A percentile compares a stretch with the other conserved stretches of the same genome.
Evolutionary conservation across 2,329 filamentous ascomycete genomes (phyloP).

Genomic region (Fusarium nematophilum): DNA sequence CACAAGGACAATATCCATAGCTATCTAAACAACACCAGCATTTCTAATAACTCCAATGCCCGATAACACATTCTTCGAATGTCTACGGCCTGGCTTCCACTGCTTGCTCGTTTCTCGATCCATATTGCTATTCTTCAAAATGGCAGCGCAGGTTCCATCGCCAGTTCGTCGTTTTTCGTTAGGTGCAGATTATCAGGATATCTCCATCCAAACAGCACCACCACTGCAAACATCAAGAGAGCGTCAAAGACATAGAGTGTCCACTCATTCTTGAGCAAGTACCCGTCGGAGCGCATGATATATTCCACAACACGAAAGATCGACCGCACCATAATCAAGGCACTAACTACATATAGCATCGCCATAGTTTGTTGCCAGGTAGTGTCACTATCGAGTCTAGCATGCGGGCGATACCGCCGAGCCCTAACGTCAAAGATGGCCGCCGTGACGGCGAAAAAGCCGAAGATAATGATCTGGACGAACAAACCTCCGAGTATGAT

Average conservation of each 20-base stretch:
- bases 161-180: too few species aligned
- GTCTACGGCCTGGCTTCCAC: too few species aligned
- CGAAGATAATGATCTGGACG: conserved; percentile 66
- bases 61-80: too few species aligned
- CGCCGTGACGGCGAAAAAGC: conserved; percentile 60
- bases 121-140: too few species aligned
- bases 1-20: too few species aligned
- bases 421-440: conserved; percentile 54
- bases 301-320: conserved; percentile 14
- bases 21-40: too few species aligned
- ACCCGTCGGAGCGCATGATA: conserved; percentile 7
- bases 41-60: too few species aligned
- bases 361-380: conserved; percentile 48
- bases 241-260: conserved; percentile 15
- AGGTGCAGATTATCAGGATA: too few species aligned
- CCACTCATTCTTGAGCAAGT: conserved; percentile 3
- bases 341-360: conserved; percentile 50
- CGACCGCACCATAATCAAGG: conserved; percentile 51
- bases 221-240: conserved; percentile 10
- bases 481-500: conserved; percentile 64
- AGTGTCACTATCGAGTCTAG: background rate
- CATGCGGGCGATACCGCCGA: too few species aligned
- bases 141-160: too few species aligned
- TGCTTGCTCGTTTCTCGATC: too few species aligned
- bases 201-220: too few species aligned